Evolutionary conservation across 352 stramenopile genomes (phyloP).

Genomic region (Aphanomyces cochlioides): DNA sequence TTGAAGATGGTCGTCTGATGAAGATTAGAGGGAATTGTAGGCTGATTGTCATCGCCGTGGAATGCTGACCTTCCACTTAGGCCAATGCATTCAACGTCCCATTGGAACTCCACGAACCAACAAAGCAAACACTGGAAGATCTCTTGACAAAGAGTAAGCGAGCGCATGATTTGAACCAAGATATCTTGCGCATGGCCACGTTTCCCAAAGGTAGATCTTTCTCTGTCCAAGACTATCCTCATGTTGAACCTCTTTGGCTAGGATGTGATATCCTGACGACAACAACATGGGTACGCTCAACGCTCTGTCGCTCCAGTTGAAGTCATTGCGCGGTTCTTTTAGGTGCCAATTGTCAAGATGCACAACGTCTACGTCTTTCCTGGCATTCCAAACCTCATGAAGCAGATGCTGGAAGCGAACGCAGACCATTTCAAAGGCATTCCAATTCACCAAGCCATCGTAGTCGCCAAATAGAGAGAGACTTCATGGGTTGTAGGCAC

Average conservation of each 20-base stretch:
- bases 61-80: conserved; percentile 34
- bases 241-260: not conserved
- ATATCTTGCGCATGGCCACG: conserved; percentile 68
- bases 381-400: conserved; percentile 75
- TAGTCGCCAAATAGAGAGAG: conserved; percentile 38
- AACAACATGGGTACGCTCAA: conserved; percentile 12
- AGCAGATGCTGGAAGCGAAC: conserved; percentile 76
- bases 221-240: too few relatives aligned
- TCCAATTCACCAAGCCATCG: conserved; percentile 68
- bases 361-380: conserved; percentile 84
- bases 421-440: conserved; percentile 75
- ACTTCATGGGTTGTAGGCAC: conserved; percentile 41
- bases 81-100: conserved; percentile 67
- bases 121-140: conserved; percentile 51
- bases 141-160: conserved; percentile 39
- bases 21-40: conserved; percentile 27
- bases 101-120: conserved; percentile 65
- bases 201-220: conserved; percentile 44
- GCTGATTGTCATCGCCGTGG: conserved; percentile 19
- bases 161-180: conserved; percentile 52
- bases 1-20: conserved; percentile 1
- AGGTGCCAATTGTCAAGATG: conserved; percentile 71
- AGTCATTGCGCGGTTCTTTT: conserved; percentile 37
- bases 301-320: not conserved
- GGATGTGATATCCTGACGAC: conserved; percentile 15